A percentile compares a stretch with the other conserved stretches of the same genome.
phyloP scores from a whole-genome alignment of 2,329 filamentous ascomycete species.

The Aschersonia sp. region DNA sequence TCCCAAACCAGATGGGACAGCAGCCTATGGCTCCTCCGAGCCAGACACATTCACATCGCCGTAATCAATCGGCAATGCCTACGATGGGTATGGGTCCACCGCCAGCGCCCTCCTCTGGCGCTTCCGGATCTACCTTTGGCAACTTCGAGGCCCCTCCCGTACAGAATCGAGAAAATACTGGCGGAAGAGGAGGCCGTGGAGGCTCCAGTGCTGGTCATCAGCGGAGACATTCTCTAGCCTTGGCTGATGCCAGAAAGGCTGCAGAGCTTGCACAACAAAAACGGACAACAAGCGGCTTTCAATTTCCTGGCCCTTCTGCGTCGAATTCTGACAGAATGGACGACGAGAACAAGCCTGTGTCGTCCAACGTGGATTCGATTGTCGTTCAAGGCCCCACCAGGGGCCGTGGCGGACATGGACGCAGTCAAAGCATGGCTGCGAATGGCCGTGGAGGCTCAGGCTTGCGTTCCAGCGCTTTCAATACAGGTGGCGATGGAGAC shows the following conservation, averaged over 20 bases:
- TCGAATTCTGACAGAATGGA: constrained; percentile 47
- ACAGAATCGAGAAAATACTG: constrained; percentile 19
- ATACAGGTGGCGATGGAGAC: constrained; percentile 42
- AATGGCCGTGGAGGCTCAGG: constrained; percentile 55
- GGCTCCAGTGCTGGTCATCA: constrained; percentile 67
- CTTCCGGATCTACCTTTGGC: constrained; percentile 64
- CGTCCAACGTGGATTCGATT: constrained; percentile 17
- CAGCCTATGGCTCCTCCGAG: constrained; percentile 64
- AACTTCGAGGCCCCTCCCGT: constrained; percentile 53
- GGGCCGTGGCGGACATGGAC: constrained; percentile 47
- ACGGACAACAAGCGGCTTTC: constrained; percentile 83
- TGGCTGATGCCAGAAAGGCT: constrained; percentile 95
- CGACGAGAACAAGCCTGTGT: constrained; percentile 26
- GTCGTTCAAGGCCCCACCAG: constrained; percentile 28
- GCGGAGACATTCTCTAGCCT: constrained; percentile 82
- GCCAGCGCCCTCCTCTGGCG: constrained; percentile 82
- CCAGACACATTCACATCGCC: constrained; percentile 77
- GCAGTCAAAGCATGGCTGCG: constrained; percentile 86
- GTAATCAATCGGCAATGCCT: constrained; percentile 93
- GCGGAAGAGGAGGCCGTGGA: constrained; percentile 52
- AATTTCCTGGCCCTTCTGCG: constrained; percentile 71
- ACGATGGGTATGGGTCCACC: constrained; percentile 82
- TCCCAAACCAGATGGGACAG: constrained; percentile 63
- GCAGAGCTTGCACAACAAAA: constrained; percentile 96
- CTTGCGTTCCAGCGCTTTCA: constrained; percentile 45